Base-by-base conservation (phyloP, 2,329 filamentous ascomycete species). In the Waltergamsia citrina region DNA sequence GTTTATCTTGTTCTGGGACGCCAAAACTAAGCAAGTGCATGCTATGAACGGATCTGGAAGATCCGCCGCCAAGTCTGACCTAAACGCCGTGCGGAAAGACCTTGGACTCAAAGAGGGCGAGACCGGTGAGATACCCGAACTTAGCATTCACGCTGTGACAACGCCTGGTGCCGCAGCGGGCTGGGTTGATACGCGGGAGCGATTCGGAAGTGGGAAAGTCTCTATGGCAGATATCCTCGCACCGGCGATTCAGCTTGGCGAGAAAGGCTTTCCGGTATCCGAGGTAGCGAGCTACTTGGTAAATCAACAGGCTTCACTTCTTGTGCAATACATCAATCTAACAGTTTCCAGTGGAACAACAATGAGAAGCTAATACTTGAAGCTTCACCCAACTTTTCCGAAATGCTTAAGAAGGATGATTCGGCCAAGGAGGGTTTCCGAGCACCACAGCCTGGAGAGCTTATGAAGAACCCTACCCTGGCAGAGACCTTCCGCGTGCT, bases 11-110 rank as follows among this genome's bases (percentile, higher is more conserved):
- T 95, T 77, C 67, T 96, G 90, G 64, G 75, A 93, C 52, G 85
- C 86, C 27, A 74, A 81, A 46, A 85, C 80, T 0, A 82, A 83
- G 51, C 82, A 83, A 42, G 81, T 96, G 7, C 81, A 78, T 35
- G 85, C 87, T 8, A 65, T 96, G 57, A 98, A 98, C 57, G 92
- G 88, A 15, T 95, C 88, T 2, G 92, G 92, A n/a, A 78, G 92
- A 19, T 76, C 86, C 4, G 78, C 84, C 5, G 67, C 61, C 33
- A 76, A 80, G 24, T 77, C 64, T 41, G 83, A 78, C 0, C 67
- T 93, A 1, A 79, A 86, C 34, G 69, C 65, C 21, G 70, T 94
- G 35, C 74, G 84, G 17, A 68, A 70, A 37, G 78, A 82, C 41
- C 65, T 96, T 17, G 76, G 74, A 0, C 48, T 92, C 11, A 63